Evolutionary conservation across 2,329 filamentous ascomycete genomes (phyloP).

Genomic region (Fusarium goolgardi): DNA sequence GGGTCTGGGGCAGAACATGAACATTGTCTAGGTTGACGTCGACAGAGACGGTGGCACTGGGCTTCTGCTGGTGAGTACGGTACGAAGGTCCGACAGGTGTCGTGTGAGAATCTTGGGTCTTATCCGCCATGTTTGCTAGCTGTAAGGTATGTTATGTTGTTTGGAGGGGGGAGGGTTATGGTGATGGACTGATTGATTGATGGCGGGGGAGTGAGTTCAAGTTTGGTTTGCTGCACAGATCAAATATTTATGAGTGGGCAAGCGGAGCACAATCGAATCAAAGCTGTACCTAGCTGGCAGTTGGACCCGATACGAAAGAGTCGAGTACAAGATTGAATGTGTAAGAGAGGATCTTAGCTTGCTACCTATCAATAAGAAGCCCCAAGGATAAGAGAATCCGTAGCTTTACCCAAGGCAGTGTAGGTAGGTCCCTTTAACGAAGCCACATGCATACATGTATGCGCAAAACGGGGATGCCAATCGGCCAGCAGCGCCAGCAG

Average conservation of each 20-base stretch:
- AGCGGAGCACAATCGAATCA: constrained; percentile 13
- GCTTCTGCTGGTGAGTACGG: constrained; percentile 79
- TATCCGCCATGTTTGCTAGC: constrained; percentile 47
- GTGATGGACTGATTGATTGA: constrained; percentile 14
- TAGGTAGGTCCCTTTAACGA: constrained; percentile 34
- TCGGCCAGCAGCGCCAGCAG: constrained; percentile 26
- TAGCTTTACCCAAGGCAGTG: constrained; percentile 34
- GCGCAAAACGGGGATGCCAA: constrained; percentile 43
- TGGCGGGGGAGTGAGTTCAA: constrained; percentile 20
- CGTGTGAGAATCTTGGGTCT: constrained; percentile 51
- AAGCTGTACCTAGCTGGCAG: background rate
- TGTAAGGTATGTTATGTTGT: constrained; percentile 23
- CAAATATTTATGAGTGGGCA: constrained; percentile 24
- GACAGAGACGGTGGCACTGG: constrained; percentile 88
- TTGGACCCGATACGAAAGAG: constrained; percentile 9
- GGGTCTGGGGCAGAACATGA: constrained; percentile 89
- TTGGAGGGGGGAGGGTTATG: constrained; percentile 11
- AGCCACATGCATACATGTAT: constrained; percentile 37
- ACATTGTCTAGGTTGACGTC: constrained; percentile 86
- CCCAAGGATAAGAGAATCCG: constrained; percentile 37
- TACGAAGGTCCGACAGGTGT: constrained; percentile 85
- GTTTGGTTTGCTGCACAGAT: constrained; percentile 16
- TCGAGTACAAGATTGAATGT: constrained; percentile 25
- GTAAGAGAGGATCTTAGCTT: constrained; percentile 25
- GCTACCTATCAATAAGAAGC: constrained; percentile 30